Evolutionary conservation across 2,329 filamentous ascomycete genomes (phyloP).

Genomic region (Anisogramma anomala): DNA sequence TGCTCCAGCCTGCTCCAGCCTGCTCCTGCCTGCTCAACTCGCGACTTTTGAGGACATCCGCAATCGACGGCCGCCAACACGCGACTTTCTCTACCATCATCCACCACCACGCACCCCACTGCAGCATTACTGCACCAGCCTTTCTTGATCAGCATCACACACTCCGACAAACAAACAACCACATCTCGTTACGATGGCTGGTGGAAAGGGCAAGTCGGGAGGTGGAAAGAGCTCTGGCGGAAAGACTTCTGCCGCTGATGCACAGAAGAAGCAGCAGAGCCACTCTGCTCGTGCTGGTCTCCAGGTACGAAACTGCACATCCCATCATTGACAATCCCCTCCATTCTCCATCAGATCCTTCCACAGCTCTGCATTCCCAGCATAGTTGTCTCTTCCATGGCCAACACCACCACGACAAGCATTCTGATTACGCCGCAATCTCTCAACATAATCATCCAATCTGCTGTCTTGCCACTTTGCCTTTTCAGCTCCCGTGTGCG

Average conservation of each 20-base stretch:
- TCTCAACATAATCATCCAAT: no score
- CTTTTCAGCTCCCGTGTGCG: neutral
- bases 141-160: neutral
- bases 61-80: no score
- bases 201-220: constrained; percentile 87
- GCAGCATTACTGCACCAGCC: neutral
- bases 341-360: constrained; percentile 8
- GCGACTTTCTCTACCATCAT: no score
- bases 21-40: no score
- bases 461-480: neutral
- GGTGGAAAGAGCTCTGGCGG: constrained; percentile 81
- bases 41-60: no score
- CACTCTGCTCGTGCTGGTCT: constrained; percentile 91
- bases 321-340: neutral
- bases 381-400: no score
- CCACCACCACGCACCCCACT: neutral
- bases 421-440: no score
- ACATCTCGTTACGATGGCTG: constrained; percentile 50
- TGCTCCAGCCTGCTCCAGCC: no score
- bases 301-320: constrained; percentile 56
- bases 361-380: constrained; percentile 4
- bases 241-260: constrained; percentile 54
- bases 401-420: no score
- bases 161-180: neutral
- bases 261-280: constrained; percentile 80